Evolutionary conservation across 768 basidiomycete genomes (phyloP).

Genomic region (Russula sp.): DNA sequence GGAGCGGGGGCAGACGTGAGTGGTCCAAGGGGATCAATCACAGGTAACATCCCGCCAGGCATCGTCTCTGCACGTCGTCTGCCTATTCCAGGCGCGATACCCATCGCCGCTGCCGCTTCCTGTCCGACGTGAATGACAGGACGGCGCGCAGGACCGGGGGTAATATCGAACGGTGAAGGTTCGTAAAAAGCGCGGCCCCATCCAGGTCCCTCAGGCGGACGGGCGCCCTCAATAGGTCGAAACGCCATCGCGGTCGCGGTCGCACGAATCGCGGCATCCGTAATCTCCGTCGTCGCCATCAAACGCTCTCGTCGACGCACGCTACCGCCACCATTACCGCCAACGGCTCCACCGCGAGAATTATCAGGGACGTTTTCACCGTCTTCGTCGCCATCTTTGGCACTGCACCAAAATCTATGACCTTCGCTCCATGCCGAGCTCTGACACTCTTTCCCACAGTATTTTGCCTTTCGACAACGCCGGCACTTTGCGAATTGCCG

Average conservation of each 20-base stretch:
- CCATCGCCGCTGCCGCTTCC: slow-evolving; percentile 19
- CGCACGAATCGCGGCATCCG: slow-evolving; percentile 26
- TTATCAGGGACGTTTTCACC: slow-evolving; percentile 31
- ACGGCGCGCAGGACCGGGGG: slow-evolving; percentile 19
- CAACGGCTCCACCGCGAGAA: background rate
- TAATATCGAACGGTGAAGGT: slow-evolving; percentile 26
- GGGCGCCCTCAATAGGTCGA: slow-evolving; percentile 25
- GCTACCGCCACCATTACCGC: slow-evolving; percentile 12
- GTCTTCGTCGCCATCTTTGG: slow-evolving; percentile 51
- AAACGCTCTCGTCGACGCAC: slow-evolving; percentile 23
- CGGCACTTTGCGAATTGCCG: slow-evolving; percentile 97
- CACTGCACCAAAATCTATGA: slow-evolving; percentile 91
- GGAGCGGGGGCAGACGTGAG: background rate
- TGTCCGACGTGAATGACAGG: slow-evolving; percentile 26
- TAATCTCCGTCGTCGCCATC: slow-evolving; percentile 29
- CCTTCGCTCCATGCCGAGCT: slow-evolving; percentile 96
- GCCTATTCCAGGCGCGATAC: slow-evolving; percentile 10
- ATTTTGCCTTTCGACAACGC: slow-evolving; percentile 95
- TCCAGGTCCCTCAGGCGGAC: slow-evolving; percentile 22
- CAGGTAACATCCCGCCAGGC: slow-evolving; percentile 31
- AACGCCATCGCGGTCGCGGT: slow-evolving; percentile 26
- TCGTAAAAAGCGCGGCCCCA: slow-evolving; percentile 31
- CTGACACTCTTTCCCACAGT: slow-evolving; percentile 97
- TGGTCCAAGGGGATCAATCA: slow-evolving; percentile 23
- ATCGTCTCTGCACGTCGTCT: slow-evolving; percentile 31